Conservation (phyloP, 192 early-diverging fungal genomes). For the Mortierella claussenii region DNA sequence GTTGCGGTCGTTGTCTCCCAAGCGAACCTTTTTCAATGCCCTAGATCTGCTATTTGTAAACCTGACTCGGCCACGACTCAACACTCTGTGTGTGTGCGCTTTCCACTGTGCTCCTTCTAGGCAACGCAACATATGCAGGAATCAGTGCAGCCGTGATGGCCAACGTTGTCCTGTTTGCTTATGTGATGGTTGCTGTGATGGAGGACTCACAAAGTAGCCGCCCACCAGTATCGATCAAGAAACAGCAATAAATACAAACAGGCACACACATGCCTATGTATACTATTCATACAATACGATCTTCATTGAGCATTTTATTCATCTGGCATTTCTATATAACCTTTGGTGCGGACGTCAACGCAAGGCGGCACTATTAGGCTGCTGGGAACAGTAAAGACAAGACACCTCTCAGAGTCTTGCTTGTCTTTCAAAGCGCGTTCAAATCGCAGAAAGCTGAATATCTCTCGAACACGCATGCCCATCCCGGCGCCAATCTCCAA, state of each 20-base stretch:
- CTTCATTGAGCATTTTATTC: background rate
- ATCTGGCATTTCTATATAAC: background rate
- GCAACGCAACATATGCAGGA: slow-evolving; percentile 64
- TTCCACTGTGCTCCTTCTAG: too few species aligned
- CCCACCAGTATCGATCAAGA: slow-evolving; percentile 30
- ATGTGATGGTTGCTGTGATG: slow-evolving; percentile 55
- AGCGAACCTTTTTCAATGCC: too few species aligned
- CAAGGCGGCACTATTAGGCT: too few species aligned
- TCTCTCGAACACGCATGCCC: slow-evolving; percentile 59
- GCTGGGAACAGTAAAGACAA: slow-evolving; percentile 55
- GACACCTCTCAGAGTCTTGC: slow-evolving; percentile 67
- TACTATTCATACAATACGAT: too few species aligned
- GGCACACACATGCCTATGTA: too few species aligned
- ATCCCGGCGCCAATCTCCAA: slow-evolving; percentile 73
- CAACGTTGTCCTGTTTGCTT: slow-evolving; percentile 58
- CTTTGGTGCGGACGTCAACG: too few species aligned
- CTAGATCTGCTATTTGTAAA: too few species aligned
- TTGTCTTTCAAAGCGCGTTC: slow-evolving; percentile 54
- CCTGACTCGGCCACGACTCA: too few species aligned
- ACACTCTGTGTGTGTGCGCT: too few species aligned
- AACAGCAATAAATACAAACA: slow-evolving; percentile 38
- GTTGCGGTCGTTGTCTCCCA: too few species aligned
- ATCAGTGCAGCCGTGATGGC: slow-evolving; percentile 61
- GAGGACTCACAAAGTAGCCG: slow-evolving; percentile 48
- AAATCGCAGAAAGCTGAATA: slow-evolving; percentile 61